These are phyloP conservation scores for Epichloe glyceriae DNA, from an alignment of 2,329 filamentous ascomycete genomes.

Conservation along the genomic window DNA sequence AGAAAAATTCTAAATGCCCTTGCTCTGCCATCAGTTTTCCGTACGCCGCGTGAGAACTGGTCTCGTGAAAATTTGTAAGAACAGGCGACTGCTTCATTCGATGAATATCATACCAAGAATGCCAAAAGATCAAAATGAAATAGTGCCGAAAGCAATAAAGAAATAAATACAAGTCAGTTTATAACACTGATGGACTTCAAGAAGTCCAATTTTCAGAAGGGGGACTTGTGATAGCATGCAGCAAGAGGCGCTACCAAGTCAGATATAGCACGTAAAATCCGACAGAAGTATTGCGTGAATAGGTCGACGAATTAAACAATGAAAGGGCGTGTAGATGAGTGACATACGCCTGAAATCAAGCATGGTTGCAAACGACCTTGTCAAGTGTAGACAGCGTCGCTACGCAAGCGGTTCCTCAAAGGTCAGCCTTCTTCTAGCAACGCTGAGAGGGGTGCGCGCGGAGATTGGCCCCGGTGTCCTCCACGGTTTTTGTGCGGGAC, in stretches of 20 bases:
- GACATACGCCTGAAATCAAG: not conserved
- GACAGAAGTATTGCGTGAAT: not conserved
- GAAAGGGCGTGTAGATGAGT: not conserved
- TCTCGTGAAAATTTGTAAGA: not conserved
- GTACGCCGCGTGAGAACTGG: not conserved
- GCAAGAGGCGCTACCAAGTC: not conserved
- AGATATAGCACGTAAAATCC: not conserved
- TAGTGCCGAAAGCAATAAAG: not conserved
- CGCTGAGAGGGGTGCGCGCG: slow-evolving; percentile 45
- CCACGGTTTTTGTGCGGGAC: slow-evolving; percentile 82
- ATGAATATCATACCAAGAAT: not conserved
- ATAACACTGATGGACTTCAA: not conserved
- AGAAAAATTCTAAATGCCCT: not conserved
- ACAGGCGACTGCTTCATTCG: not conserved
- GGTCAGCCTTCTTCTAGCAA: slow-evolving; percentile 63
- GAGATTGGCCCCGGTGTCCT: slow-evolving; percentile 57
- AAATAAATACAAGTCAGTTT: not conserved
- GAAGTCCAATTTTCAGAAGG: not conserved
- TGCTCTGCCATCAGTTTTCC: not conserved
- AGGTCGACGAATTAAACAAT: not conserved
- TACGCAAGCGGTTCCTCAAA: slow-evolving; percentile 53
- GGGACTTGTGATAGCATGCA: not conserved
- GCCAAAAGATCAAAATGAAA: not conserved
- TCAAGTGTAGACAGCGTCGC: slow-evolving; percentile 4
- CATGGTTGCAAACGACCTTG: not conserved